Base-by-base conservation (phyloP, 2,329 filamentous ascomycete genomes). In the Cladobotryum mycophilum region DNA sequence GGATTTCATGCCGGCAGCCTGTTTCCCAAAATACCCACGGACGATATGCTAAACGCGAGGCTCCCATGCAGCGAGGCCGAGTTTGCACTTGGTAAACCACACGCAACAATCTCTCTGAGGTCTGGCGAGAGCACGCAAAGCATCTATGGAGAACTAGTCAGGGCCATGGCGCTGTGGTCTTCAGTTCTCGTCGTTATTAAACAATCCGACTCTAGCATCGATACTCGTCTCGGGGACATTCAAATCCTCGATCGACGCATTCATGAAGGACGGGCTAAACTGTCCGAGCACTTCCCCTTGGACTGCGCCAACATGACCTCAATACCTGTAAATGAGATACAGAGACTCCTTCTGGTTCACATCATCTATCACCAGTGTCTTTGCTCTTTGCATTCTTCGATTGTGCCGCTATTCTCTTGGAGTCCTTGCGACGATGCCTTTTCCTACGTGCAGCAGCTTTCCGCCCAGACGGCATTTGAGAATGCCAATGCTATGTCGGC, bases 371-470 rank as follows among this genome's bases (percentile, higher is more conserved):
- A 56, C 20, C 57, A 60, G 15, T 56, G 52, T 12, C 35, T 57
- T 3, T 60, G 57, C 18, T 53, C 50, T 4, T 47, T 60, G 12
- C 58, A 60, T 41, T 49, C 58, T 1, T 60, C 57, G 1, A 56
- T 60, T 12, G 55, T 60, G 3, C 58, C 58, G 4, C 42, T 60
- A 3, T 60, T 58, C 45, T 60, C 51, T 15, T 58, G 57, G 53
- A 38, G 49, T 12, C 8, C 49, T 4, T 38, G 45, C 7, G 55
- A 57, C 7, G 46, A 45, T 8, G 33, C 8, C 4, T 55, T 49
- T 43, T 17, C 50, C 3, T 51, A 48, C 7, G 56, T 56, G 3
- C 52, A 53, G 12, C 56, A 58, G 41, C n/a, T 60, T 14, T 60
- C 58, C 1, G 58, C 58, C 1, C 58, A 59, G 34, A 48, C 45